phyloP scores from a whole-genome alignment of 179 eudicot genomes.

The Kewa caespitosa region DNA sequence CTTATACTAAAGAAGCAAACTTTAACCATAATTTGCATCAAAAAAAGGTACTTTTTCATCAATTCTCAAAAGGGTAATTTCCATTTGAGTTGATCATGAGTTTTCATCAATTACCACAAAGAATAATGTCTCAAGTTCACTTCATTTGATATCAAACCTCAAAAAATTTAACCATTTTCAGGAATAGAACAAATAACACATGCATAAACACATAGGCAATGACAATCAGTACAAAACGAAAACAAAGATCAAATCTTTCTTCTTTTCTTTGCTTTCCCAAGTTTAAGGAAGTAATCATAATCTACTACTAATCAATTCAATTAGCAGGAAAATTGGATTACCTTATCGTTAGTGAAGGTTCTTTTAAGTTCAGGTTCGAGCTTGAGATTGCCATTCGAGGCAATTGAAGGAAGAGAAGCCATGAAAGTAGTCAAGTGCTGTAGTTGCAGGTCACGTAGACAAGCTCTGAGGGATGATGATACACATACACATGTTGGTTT shows the following conservation, averaged over 20 bases:
- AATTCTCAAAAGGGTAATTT: background rate
- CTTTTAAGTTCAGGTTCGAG: slow-evolving; percentile 37
- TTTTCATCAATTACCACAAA: background rate
- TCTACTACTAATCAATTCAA: background rate
- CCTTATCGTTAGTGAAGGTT: slow-evolving; percentile 27
- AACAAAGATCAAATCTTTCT: background rate
- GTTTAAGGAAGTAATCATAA: background rate
- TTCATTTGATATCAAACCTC: background rate
- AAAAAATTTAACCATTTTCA: too few species aligned
- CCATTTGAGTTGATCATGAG: background rate
- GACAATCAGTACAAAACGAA: background rate
- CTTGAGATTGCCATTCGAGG: slow-evolving; percentile 38
- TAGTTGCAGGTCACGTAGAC: background rate
- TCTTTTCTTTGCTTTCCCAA: background rate
- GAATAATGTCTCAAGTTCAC: background rate
- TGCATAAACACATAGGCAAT: background rate
- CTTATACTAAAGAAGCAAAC: background rate
- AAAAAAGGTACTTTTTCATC: background rate
- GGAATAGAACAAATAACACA: background rate
- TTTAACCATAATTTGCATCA: background rate
- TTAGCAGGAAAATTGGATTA: slow-evolving; percentile 9
- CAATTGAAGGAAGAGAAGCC: slow-evolving; percentile 38
- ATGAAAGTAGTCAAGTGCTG: slow-evolving; percentile 24
- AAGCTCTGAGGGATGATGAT: background rate
- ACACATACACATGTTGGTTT: background rate